Percentiles rank a stretch among this genome's conserved stretches.
phyloP scores from a whole-genome alignment of 371 early-diverging fungal species.

The Mortierella sp. region DNA sequence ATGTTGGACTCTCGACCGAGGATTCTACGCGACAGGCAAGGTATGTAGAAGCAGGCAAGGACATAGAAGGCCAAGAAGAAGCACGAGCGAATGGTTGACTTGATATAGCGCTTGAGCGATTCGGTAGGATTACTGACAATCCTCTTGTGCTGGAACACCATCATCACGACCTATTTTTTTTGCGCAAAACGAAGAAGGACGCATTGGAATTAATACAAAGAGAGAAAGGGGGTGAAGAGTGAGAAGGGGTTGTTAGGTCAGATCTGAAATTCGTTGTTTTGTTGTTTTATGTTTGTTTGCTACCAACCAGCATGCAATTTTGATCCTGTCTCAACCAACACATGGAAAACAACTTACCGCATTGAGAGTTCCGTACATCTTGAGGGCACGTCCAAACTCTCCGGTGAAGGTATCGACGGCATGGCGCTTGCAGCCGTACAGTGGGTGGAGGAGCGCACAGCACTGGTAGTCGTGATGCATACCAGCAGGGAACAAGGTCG shows the following conservation, averaged over 20 bases:
- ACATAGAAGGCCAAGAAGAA: constrained; percentile 82
- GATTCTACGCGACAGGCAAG: constrained; percentile 76
- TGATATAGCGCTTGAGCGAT: constrained; percentile 54
- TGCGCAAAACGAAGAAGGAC: not conserved
- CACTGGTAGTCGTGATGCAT: constrained; percentile 75
- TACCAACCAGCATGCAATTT: not conserved
- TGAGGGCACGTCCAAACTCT: constrained; percentile 68
- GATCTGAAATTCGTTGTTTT: not conserved
- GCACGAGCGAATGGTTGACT: constrained; percentile 77
- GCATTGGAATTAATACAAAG: too few relatives aligned
- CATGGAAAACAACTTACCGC: constrained; percentile 61
- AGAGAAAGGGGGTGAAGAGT: not conserved
- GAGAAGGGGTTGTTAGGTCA: not conserved
- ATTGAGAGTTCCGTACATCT: constrained; percentile 81
- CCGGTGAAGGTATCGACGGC: constrained; percentile 61
- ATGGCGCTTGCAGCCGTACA: constrained; percentile 65
- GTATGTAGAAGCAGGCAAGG: constrained; percentile 69
- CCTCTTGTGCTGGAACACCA: constrained; percentile 52
- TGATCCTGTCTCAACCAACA: not conserved
- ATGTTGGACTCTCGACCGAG: constrained; percentile 63
- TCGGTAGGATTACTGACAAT: constrained; percentile 51
- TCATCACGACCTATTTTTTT: constrained; percentile 38
- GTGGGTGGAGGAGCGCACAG: constrained; percentile 84
- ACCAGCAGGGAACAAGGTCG: constrained; percentile 59
- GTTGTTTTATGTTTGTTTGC: too few relatives aligned